Conservation (phyloP, 192 early-diverging fungal genomes). For the Mortierella alpina region DNA sequence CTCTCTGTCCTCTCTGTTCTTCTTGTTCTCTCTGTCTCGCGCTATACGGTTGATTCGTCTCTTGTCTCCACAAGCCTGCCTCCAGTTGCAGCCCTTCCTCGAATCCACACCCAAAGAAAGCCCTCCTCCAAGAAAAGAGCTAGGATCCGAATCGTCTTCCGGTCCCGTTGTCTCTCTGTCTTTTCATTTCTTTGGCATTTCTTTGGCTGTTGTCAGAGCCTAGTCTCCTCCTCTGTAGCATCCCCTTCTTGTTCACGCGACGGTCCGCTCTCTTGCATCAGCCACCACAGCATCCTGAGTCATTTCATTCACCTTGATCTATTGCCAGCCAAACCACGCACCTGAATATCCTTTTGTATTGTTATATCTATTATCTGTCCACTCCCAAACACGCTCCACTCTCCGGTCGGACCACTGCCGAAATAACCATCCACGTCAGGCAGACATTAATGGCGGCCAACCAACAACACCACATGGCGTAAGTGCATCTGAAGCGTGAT, state of each 20-base stretch:
- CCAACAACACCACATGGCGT: slow-evolving; percentile 46
- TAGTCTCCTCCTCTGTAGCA: not conserved
- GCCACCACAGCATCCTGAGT: not conserved
- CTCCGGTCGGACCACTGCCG: not conserved
- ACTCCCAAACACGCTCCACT: too few species aligned
- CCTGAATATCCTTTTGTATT: too few species aligned
- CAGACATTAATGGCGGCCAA: slow-evolving; percentile 30
- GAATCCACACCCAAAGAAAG: not conserved
- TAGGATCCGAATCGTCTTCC: not conserved
- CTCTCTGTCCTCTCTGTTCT: not conserved
- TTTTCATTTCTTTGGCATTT: not conserved
- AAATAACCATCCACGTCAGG: not conserved
- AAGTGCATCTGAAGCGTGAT: slow-evolving; percentile 6
- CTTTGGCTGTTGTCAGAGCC: not conserved
- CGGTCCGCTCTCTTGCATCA: not conserved
- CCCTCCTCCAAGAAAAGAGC: not conserved
- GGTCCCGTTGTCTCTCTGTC: not conserved
- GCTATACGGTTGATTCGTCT: not conserved
- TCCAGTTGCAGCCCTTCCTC: not conserved
- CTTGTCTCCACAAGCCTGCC: not conserved
- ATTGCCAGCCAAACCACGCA: too few species aligned
- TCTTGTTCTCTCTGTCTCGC: not conserved
- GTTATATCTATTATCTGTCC: too few species aligned
- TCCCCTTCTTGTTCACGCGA: not conserved
- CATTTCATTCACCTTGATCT: not conserved